A percentile compares a stretch with the other conserved stretches of the same genome.
phyloP scores from a whole-genome alignment of 148 eudicot species.

The Nepenthes mirabilis region DNA sequence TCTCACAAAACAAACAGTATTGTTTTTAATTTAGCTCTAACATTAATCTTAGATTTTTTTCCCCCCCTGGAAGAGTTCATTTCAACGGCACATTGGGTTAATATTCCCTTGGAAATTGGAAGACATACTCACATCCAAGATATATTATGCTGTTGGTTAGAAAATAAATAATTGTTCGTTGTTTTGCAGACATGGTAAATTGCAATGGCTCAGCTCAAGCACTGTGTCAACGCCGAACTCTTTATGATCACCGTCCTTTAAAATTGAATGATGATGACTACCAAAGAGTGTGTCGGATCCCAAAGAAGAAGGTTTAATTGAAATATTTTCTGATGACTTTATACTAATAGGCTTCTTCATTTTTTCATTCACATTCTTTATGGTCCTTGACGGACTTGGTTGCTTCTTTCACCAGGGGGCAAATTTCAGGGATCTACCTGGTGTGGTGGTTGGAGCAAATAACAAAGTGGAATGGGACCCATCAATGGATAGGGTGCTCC shows the following conservation, averaged over 20 bases:
- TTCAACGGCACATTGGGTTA: too few species aligned
- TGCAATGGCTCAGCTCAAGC: conserved; percentile 4
- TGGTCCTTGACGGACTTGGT: conserved; percentile 1
- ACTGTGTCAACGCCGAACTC: not conserved
- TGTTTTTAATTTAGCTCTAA: too few species aligned
- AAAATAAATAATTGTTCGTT: not conserved
- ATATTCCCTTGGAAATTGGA: too few species aligned
- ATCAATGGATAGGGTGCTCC: conserved; percentile 22
- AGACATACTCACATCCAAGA: too few species aligned
- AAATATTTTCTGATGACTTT: not conserved
- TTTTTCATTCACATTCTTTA: conserved; percentile 1
- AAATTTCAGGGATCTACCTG: conserved; percentile 58
- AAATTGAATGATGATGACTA: conserved; percentile 49
- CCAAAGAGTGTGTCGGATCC: conserved; percentile 54
- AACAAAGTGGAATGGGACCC: conserved; percentile 67
- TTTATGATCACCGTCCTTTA: conserved; percentile 64
- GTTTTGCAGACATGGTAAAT: conserved; percentile 6
- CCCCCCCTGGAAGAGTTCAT: too few species aligned
- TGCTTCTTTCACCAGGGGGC: conserved; percentile 49
- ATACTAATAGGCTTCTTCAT: too few species aligned
- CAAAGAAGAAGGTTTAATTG: conserved; percentile 51
- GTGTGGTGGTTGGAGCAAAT: conserved; percentile 43
- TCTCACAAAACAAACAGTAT: too few species aligned
- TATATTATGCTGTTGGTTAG: too few species aligned
- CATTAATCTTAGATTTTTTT: too few species aligned